These are phyloP conservation scores for Auricularia auricula-judae DNA, from an alignment of 768 basidiomycete genomes.

Conservation along the genomic window DNA sequence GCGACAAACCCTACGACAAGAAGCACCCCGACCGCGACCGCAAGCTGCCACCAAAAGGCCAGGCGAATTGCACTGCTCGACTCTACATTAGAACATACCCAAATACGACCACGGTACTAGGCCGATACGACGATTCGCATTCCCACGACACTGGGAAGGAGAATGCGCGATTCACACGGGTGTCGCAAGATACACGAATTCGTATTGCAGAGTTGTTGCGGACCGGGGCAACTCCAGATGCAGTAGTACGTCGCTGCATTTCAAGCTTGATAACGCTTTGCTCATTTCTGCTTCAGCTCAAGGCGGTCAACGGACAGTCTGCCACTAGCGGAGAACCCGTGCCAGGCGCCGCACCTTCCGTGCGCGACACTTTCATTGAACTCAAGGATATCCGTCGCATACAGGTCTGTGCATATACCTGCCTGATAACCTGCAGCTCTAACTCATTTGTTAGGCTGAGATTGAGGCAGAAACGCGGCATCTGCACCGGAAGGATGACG, in stretches of 20 bases:
- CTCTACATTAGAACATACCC: background rate
- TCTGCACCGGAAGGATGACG: slow-evolving; percentile 7
- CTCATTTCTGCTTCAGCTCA: background rate
- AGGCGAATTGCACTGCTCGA: background rate
- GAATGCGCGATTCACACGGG: background rate
- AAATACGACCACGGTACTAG: background rate
- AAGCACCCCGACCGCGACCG: background rate
- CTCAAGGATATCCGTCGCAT: background rate
- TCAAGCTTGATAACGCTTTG: background rate
- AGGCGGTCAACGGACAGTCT: background rate
- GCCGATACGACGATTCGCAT: background rate
- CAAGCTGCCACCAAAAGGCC: background rate
- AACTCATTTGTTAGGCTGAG: background rate
- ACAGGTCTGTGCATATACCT: background rate
- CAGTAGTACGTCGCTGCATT: background rate
- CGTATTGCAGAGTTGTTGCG: background rate
- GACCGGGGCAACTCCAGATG: background rate
- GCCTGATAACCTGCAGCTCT: too few species aligned
- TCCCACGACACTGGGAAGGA: background rate
- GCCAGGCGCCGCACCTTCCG: background rate
- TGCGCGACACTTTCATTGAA: background rate
- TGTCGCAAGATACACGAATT: background rate
- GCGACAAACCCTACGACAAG: background rate
- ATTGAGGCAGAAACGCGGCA: slow-evolving; percentile 7
- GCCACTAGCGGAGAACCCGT: too few species aligned